Base-by-base conservation (phyloP, 2,329 filamentous ascomycete genomes). In the Zymoseptoria ardabiliae region DNA sequence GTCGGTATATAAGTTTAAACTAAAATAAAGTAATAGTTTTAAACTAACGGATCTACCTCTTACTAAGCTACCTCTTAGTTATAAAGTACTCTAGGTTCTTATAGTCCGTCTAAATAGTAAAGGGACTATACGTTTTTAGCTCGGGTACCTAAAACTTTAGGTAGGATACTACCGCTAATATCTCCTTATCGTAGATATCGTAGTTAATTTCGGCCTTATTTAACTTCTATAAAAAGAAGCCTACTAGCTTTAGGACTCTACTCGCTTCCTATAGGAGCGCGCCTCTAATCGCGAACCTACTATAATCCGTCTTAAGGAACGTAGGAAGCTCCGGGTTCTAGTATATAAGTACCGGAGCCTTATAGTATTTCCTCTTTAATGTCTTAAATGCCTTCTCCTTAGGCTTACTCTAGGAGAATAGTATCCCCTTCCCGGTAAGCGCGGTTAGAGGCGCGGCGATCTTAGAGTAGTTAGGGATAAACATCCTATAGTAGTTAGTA, bases 161-260 rank as follows among this genome's bases (percentile, higher is more conserved):
- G 10, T 52, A 57, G 10, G 54, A 17, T 6, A 74, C 58, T 35
- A 74, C 69, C 10, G 65, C 65, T 22, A 74, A 50, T 13, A 73
- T 58, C 53, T 74, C 65, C 41, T 71, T 69, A 55, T 74, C 60
- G 57, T 73, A 61, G 11, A 70, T 71, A 17, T 69, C 51, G 57
- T 73, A 73, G 51, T 69, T 66, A 13, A 21, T 62, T 59, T n/a
- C n/a, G n/a, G n/a, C n/a, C n/a, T n/a, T n/a, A n/a, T n/a, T n/a
- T n/a, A n/a, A n/a, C n/a, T n/a, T 73, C 59, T 64, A 63, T 2
- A 60, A 71, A 23, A 62, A 72, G 58, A 61, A 72, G 11, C 59
- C 45, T 21, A 63, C 35, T 45, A 48, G 22, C 19, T 17, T 5
- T 41, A 54, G 25, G 57, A 55, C 53, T 59, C 57, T 25, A 17